Evolutionary conservation across 192 early-diverging fungal genomes (phyloP).

Genomic region (Backusella tuberculispora): DNA sequence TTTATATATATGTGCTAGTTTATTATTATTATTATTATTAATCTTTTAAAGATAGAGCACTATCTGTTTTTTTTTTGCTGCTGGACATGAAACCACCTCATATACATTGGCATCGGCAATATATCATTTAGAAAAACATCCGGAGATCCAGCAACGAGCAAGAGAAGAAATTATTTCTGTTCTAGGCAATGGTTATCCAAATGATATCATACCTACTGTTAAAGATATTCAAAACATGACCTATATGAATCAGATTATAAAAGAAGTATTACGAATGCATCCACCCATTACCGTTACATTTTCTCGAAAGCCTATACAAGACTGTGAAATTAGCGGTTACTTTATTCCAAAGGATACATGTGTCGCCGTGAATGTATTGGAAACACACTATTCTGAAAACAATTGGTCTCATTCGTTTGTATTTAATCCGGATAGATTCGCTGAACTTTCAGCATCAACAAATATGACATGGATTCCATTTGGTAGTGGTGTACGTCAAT

Average conservation of each 20-base stretch:
- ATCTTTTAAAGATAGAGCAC: slow-evolving; percentile 16
- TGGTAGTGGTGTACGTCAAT: slow-evolving; percentile 59
- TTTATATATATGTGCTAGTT: not conserved
- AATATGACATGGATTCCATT: slow-evolving; percentile 57
- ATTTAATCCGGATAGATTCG: slow-evolving; percentile 36
- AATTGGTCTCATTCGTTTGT: slow-evolving; percentile 22
- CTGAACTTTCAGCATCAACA: slow-evolving; percentile 11
- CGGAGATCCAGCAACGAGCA: slow-evolving; percentile 27
- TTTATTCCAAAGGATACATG: slow-evolving; percentile 28
- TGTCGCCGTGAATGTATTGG: slow-evolving; percentile 16
- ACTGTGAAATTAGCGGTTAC: not conserved
- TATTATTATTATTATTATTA: not conserved
- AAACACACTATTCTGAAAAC: slow-evolving; percentile 21
- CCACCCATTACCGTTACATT: not conserved
- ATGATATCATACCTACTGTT: not conserved
- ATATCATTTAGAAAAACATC: slow-evolving; percentile 49
- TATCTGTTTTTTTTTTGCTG: slow-evolving; percentile 54
- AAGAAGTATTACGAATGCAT: slow-evolving; percentile 19
- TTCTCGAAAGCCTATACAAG: slow-evolving; percentile 8
- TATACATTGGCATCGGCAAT: slow-evolving; percentile 41
- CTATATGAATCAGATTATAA: slow-evolving; percentile 29
- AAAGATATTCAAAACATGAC: slow-evolving; percentile 12
- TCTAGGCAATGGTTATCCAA: slow-evolving; percentile 5
- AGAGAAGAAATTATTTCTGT: slow-evolving; percentile 25
- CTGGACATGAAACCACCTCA: slow-evolving; percentile 46